Evolutionary conservation across 345 rosid species (phyloP).

Genomic region (Barbarea vulgaris): DNA sequence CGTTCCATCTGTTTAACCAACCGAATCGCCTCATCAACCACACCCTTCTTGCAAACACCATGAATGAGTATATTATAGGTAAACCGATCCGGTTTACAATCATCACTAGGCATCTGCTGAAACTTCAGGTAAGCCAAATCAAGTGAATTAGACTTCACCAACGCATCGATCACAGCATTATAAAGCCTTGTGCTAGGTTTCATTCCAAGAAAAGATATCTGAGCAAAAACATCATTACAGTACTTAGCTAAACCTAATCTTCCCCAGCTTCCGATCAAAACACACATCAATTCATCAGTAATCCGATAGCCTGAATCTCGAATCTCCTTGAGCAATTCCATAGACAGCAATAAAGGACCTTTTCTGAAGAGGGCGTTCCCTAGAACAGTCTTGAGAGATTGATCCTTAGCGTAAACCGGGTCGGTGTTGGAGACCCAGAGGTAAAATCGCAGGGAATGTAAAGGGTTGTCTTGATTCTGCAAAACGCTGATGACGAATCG

Average conservation of each 20-base stretch:
- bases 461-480: constrained; percentile 79
- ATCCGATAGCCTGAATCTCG: constrained; percentile 57
- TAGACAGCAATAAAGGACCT: constrained; percentile 77
- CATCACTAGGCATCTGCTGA: constrained; percentile 83
- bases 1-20: constrained; percentile 87
- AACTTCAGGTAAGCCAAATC: constrained; percentile 90
- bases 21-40: constrained; percentile 80
- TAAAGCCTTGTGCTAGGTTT: constrained; percentile 78
- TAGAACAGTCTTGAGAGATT: constrained; percentile 55
- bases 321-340: constrained; percentile 68
- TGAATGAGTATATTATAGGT: constrained; percentile 87
- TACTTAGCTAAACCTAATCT: constrained; percentile 82
- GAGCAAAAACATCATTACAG: constrained; percentile 79
- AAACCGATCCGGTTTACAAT: constrained; percentile 81
- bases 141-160: constrained; percentile 78
- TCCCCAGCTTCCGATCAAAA: constrained; percentile 91
- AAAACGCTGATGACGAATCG: constrained; percentile 61
- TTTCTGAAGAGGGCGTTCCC: constrained; percentile 53
- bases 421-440: constrained; percentile 72
- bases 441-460: constrained; percentile 61
- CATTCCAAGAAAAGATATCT: constrained; percentile 76
- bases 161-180: constrained; percentile 81
- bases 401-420: constrained; percentile 53
- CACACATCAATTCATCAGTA: constrained; percentile 69
- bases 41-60: constrained; percentile 84